Evolutionary conservation across 805 yeast genomes (phyloP), one percentile per base, ranked within the genome.

Genomic region (Pichia nakasei): DNA sequence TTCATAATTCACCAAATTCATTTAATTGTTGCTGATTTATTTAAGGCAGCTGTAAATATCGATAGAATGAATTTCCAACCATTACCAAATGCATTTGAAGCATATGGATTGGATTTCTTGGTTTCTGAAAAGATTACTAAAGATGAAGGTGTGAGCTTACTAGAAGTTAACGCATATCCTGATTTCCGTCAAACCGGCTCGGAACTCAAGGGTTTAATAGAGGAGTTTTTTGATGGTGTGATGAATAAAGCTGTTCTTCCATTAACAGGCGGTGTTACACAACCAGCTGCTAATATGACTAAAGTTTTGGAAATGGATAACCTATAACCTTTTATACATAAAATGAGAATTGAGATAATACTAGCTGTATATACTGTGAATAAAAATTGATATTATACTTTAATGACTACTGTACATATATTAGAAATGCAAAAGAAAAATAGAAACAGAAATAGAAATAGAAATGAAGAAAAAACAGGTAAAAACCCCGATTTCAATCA

Each of bases 111-210:
- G 15, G 98, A 93, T 60, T 89, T 88, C 60, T 62, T 93, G 43
- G 84, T 93, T 17, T 80, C 78, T 52, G 65, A 63, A 2, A 66
- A 75, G 26, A 57, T 61, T 20, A 59, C 70, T 13, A 34, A 5
- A 31, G 29, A 37, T 2, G 29, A 22, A 15, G 47, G 47, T 34
- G 91, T 84, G 3, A 70, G 69, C 37, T 58, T 93, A 22, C 64
- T 91, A 35, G 97, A 93, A 61, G 85, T 88, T 37, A 93, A 93
- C 56, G 82, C 97, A 15, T 93, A 82, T 57, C 98, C 98, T 1
- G 98, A 93, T 59, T 93, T 93, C 66, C 88, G 87, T 56, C 98
- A 93, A 64, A 93, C 97, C 0, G 98, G 98, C 17, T 75, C 67
- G 15, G 82, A 74, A 8, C 67, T 91, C 53, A 84, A 82, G 56